A percentile compares a stretch with the other conserved stretches of the same genome.
These are phyloP conservation scores for Neltuma alba DNA, from an alignment of 306 rosid species.

Conservation along the genomic window DNA sequence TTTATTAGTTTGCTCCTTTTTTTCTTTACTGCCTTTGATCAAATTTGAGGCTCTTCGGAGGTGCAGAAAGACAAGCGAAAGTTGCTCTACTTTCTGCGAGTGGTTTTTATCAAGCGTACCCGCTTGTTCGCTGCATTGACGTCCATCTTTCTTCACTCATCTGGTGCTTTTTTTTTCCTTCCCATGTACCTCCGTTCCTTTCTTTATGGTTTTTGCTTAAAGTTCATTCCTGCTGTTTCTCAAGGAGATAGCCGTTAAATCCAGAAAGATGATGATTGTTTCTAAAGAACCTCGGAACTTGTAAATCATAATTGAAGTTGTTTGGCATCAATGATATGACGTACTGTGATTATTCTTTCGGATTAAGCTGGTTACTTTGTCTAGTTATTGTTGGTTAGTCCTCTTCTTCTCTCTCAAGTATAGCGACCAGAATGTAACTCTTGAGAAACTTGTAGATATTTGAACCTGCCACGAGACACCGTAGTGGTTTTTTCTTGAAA, in stretches of 20 bases:
- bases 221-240: slow-evolving; percentile 1
- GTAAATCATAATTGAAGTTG: slow-evolving; percentile 10
- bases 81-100: slow-evolving; percentile 42
- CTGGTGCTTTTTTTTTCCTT: slow-evolving; percentile 33
- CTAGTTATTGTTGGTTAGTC: background rate
- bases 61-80: slow-evolving; percentile 37
- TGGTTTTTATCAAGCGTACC: slow-evolving; percentile 21
- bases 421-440: slow-evolving; percentile 18
- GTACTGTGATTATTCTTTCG: slow-evolving; percentile 10
- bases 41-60: slow-evolving; percentile 58
- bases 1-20: slow-evolving; percentile 40
- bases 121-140: slow-evolving; percentile 31
- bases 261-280: slow-evolving; percentile 12
- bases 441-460: slow-evolving; percentile 2
- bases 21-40: background rate
- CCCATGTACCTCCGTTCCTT: background rate
- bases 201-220: background rate
- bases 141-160: background rate
- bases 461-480: background rate
- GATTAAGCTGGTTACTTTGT: background rate
- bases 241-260: background rate
- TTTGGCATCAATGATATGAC: slow-evolving; percentile 4
- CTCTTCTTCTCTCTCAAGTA: background rate
- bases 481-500: background rate
- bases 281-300: slow-evolving; percentile 22